These are phyloP conservation scores for Ustilago lituana DNA, from an alignment of 1,284 basidiomycete species.

Conservation along the genomic window DNA sequence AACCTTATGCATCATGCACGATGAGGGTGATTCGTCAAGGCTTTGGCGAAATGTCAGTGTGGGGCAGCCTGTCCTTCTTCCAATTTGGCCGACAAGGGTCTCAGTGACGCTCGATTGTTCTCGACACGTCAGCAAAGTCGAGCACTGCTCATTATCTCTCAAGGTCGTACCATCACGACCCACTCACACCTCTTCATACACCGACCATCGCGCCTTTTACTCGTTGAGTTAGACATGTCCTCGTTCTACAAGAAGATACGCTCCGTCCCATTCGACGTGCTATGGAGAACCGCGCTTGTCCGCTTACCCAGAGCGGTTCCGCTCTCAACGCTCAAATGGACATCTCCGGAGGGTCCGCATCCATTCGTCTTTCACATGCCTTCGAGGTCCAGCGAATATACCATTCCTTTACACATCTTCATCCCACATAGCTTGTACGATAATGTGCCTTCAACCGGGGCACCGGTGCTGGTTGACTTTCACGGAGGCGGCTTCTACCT, in stretches of 20 bases:
- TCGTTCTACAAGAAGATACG: conserved; percentile 38
- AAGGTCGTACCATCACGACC: conserved; percentile 11
- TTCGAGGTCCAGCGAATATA: conserved; percentile 27
- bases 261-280: conserved; percentile 37
- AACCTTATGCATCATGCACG: too few relatives aligned
- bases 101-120: too few relatives aligned
- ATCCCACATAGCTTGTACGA: conserved; percentile 32
- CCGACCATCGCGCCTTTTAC: too few relatives aligned
- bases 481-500: conserved; percentile 60
- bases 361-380: conserved; percentile 50
- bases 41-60: too few relatives aligned
- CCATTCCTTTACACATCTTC: conserved; percentile 54
- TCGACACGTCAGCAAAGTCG: too few relatives aligned
- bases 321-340: conserved; percentile 37
- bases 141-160: too few relatives aligned
- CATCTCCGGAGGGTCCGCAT: conserved; percentile 48
- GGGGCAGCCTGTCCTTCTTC: too few relatives aligned
- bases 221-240: conserved; percentile 43
- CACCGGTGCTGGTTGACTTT: conserved; percentile 53
- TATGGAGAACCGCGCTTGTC: conserved; percentile 46
- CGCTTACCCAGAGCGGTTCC: conserved; percentile 45
- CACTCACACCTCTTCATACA: neutral
- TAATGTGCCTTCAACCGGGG: conserved; percentile 8
- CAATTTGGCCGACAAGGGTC: too few relatives aligned
- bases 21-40: too few relatives aligned